These are phyloP conservation scores for Seiridium cupressi DNA, from an alignment of 2,329 filamentous ascomycete species.

Conservation along the genomic window DNA sequence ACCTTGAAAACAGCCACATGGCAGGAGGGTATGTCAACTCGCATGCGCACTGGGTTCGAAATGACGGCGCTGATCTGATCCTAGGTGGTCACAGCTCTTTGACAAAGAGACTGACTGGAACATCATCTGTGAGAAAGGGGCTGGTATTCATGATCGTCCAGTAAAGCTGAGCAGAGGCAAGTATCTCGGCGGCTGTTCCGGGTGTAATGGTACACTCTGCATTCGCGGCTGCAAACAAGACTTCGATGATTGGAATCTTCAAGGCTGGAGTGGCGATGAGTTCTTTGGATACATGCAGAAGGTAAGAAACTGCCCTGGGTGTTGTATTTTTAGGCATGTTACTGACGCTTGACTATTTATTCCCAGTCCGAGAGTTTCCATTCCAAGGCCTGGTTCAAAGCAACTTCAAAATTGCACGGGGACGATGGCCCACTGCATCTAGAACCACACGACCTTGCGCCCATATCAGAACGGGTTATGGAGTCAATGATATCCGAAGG, in stretches of 20 bases:
- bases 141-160: neutral
- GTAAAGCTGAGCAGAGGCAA: constrained; percentile 8
- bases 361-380: constrained; percentile 54
- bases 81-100: neutral
- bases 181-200: constrained; percentile 5
- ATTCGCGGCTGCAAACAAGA: constrained; percentile 6
- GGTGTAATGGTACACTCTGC: constrained; percentile 5
- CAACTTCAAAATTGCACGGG: constrained; percentile 45
- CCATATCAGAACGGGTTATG: constrained; percentile 53
- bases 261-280: constrained; percentile 46
- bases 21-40: constrained; percentile 38
- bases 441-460: constrained; percentile 57
- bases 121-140: constrained; percentile 3
- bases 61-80: neutral
- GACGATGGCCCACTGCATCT: constrained; percentile 50
- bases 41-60: neutral
- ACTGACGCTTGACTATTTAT: neutral
- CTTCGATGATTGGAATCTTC: constrained; percentile 1
- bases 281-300: constrained; percentile 57
- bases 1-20: constrained; percentile 50
- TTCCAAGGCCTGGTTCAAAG: constrained; percentile 55
- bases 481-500: constrained; percentile 55
- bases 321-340: neutral
- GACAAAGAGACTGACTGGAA: constrained; percentile 7
- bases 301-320: constrained; percentile 24